Base-by-base conservation (phyloP, 208 protist species). In the Leishmania mexicana region DNA sequence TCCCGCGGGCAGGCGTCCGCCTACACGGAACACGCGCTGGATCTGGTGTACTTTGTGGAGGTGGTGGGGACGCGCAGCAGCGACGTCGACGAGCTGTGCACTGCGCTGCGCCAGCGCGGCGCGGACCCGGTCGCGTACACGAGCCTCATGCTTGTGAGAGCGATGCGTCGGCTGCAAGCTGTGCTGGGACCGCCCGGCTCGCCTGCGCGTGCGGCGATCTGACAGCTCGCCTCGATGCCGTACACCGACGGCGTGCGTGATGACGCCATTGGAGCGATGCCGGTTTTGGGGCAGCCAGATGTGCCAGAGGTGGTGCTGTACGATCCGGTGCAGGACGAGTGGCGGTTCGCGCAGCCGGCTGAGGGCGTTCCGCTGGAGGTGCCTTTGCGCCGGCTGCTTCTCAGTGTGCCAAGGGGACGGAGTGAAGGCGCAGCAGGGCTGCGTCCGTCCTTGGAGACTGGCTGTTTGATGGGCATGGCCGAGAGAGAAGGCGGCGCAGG, bases 61-160 rank as follows among this genome's bases (percentile, higher is more conserved):
- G 83, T 88, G 11, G 89, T 91, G 38, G 94, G 94, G 2, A 96
- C 91, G 40, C 94, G 94, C 86, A 92, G 91, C 81, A 95, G 93
- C 76, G 94, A 97, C 77, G 75, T 96, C 17, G 94, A 97, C 81
- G 94, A 97, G 81, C 88, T 97, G 17, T 92, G 93, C 76, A 88
- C 70, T 35, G 70, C 47, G 70, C 40, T 75, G 70, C 40, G 70
- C 2, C 70, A 75, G 70, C 70, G 70, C 19, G 2, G 13, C 0
- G 70, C 53, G 45, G 42, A 75, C 35, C 40, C 70, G 7, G 70
- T 54, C 24, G 42, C 70, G 70, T 28, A 75, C 70, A 53, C 70
- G 17, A 75, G 70, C 53, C 40, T 75, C 19, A 53, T n/a, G 70
- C 70, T 75, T 3, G 28, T 51, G 70, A 75, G 28, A 24, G 70